These are phyloP conservation scores for Lodderomyces pseudojiufengensis DNA, from an alignment of 1,139 yeast species.

Conservation along the genomic window DNA sequence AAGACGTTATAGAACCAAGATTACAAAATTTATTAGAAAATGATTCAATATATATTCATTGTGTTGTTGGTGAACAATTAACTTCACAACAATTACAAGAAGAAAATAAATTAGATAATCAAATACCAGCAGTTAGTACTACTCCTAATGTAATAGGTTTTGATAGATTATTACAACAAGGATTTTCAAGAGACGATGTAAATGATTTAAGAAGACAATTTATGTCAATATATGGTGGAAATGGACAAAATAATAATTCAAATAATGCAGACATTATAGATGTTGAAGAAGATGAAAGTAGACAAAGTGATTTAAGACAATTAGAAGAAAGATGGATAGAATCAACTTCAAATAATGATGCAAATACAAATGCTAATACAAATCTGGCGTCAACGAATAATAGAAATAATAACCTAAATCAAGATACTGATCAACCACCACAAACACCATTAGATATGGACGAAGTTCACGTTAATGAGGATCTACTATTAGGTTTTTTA, in stretches of 20 bases:
- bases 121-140: slow-evolving; percentile 48
- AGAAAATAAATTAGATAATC: slow-evolving; percentile 59
- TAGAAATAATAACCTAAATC: slow-evolving; percentile 4
- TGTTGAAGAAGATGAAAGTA: slow-evolving; percentile 39
- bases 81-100: slow-evolving; percentile 54
- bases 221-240: slow-evolving; percentile 49
- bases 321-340: slow-evolving; percentile 92
- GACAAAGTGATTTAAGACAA: slow-evolving; percentile 46
- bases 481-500: slow-evolving; percentile 58
- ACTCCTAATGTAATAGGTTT: slow-evolving; percentile 78
- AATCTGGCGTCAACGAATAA: slow-evolving; percentile 4
- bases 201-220: slow-evolving; percentile 71
- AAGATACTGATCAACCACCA: slow-evolving; percentile 14
- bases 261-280: slow-evolving; percentile 25
- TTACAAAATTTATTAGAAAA: slow-evolving; percentile 5
- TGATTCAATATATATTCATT: slow-evolving; percentile 59
- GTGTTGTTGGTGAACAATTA: slow-evolving; percentile 73
- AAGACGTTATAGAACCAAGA: slow-evolving; percentile 38
- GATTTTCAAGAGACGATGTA: slow-evolving; percentile 76
- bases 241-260: slow-evolving; percentile 9
- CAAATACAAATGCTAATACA: slow-evolving; percentile 7
- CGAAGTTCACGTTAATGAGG: slow-evolving; percentile 47
- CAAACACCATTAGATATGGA: slow-evolving; percentile 25
- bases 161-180: slow-evolving; percentile 77
- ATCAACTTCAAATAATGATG: slow-evolving; percentile 51